A percentile compares a stretch with the other conserved stretches of the same genome.
These are phyloP conservation scores for Ananas comosus DNA, from an alignment of 176 grass and related monocot species.

Conservation along the genomic window DNA sequence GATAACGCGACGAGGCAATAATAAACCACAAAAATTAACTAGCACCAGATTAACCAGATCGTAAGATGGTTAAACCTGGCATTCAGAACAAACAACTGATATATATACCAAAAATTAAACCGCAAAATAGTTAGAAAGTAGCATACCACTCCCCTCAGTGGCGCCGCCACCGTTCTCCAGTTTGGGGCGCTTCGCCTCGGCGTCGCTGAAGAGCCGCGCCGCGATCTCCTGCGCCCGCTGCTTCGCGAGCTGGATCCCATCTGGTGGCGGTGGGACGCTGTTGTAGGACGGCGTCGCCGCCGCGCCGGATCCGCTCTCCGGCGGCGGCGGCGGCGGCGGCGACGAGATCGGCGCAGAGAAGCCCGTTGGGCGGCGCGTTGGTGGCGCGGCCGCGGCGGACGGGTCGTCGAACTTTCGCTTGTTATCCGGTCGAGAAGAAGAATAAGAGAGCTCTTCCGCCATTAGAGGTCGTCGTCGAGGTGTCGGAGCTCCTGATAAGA, in stretches of 20 bases:
- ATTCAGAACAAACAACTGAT: too few species aligned
- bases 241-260: slow-evolving; percentile 90
- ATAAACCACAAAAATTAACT: too few species aligned
- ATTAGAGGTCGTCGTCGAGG: slow-evolving; percentile 21
- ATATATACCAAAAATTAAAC: too few species aligned
- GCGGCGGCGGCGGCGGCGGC: slow-evolving; percentile 10
- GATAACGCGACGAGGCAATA: too few species aligned
- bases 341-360: slow-evolving; percentile 50
- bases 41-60: too few species aligned
- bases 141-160: slow-evolving; percentile 17
- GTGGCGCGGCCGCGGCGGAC: slow-evolving; percentile 13
- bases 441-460: slow-evolving; percentile 62
- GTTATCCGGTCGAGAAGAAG: slow-evolving; percentile 38
- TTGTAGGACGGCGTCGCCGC: slow-evolving; percentile 20
- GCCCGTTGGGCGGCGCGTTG: slow-evolving; percentile 40
- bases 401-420: slow-evolving; percentile 90
- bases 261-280: slow-evolving; percentile 42
- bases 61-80: too few species aligned
- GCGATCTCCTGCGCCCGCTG: slow-evolving; percentile 93
- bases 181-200: slow-evolving; percentile 92
- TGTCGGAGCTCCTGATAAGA: neutral
- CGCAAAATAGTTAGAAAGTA: too few species aligned
- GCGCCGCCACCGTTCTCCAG: slow-evolving; percentile 50
- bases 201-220: slow-evolving; percentile 77
- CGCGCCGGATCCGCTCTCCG: slow-evolving; percentile 5